These are phyloP conservation scores for Penicillium herquei DNA, from an alignment of 495 filamentous ascomycete species.

Conservation along the genomic window DNA sequence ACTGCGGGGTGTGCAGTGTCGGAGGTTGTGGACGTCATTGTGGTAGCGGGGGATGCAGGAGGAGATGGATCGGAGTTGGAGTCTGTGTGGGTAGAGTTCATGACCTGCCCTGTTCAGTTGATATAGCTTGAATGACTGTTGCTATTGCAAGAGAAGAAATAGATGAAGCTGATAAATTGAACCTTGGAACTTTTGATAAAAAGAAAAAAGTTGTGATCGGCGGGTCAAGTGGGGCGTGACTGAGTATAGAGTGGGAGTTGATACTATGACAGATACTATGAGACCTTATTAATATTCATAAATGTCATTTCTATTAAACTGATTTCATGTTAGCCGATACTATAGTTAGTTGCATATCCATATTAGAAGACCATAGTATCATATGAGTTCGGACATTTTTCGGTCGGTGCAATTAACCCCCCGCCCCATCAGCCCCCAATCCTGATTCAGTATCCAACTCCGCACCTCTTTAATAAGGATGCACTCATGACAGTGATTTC, in stretches of 20 bases:
- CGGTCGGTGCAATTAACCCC: not conserved
- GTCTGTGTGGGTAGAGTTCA: constrained; percentile 1
- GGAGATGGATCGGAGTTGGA: constrained; percentile 1
- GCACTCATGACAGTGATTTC: too few species aligned
- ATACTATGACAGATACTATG: too few species aligned
- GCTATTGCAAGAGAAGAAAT: not conserved
- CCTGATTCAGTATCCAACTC: not conserved
- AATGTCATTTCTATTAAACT: too few species aligned
- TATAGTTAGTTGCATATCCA: not conserved
- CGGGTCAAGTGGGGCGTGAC: not conserved
- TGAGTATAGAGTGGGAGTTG: too few species aligned
- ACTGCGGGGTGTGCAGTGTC: constrained; percentile 11
- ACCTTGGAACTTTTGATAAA: too few species aligned
- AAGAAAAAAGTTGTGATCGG: constrained; percentile 7
- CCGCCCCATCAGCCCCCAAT: not conserved
- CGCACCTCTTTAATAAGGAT: too few species aligned
- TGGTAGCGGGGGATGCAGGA: constrained; percentile 22
- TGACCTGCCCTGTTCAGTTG: not conserved
- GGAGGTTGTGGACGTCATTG: constrained; percentile 22
- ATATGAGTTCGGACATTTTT: not conserved
- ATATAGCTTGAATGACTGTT: not conserved
- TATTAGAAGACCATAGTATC: not conserved
- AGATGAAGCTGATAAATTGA: too few species aligned
- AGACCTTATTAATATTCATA: too few species aligned
- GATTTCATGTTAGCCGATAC: not conserved